phyloP scores from a whole-genome alignment of 495 filamentous ascomycete species.

The Xylaria intraflava region DNA sequence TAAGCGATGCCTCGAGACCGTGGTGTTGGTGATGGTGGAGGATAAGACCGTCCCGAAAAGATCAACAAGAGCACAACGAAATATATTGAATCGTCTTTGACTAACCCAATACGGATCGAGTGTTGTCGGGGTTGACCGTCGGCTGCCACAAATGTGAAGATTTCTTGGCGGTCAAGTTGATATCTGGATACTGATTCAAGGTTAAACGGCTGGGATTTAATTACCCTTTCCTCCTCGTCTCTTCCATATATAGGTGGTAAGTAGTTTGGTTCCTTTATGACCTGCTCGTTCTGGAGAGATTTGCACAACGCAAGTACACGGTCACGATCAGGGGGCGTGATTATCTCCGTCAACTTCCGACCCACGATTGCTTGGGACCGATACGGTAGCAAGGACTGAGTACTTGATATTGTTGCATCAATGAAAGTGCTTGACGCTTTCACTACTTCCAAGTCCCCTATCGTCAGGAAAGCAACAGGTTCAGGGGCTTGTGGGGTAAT shows the following conservation, averaged over 20 bases:
- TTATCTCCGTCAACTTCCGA: constrained; percentile 43
- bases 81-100: constrained; percentile 47
- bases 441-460: constrained; percentile 45
- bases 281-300: constrained; percentile 43
- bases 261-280: constrained; percentile 46
- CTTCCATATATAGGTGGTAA: constrained; percentile 48
- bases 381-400: constrained; percentile 34
- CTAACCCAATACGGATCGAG: constrained; percentile 41
- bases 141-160: constrained; percentile 40
- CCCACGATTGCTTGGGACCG: constrained; percentile 26
- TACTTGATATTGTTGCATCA: constrained; percentile 23
- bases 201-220: constrained; percentile 42
- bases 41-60: constrained; percentile 25
- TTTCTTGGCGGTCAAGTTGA: constrained; percentile 40
- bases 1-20: constrained; percentile 39
- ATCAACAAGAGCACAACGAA: constrained; percentile 44
- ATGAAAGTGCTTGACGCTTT: constrained; percentile 47
- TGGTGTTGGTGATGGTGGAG: constrained; percentile 42
- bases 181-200: constrained; percentile 41
- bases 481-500: constrained; percentile 34
- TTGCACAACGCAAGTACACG: constrained; percentile 42
- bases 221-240: constrained; percentile 41
- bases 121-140: constrained; percentile 40
- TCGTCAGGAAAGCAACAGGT: constrained; percentile 50
- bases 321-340: constrained; percentile 43